Evolutionary conservation across 2,329 filamentous ascomycete genomes (phyloP).

Genomic region (Nakataea oryzae): DNA sequence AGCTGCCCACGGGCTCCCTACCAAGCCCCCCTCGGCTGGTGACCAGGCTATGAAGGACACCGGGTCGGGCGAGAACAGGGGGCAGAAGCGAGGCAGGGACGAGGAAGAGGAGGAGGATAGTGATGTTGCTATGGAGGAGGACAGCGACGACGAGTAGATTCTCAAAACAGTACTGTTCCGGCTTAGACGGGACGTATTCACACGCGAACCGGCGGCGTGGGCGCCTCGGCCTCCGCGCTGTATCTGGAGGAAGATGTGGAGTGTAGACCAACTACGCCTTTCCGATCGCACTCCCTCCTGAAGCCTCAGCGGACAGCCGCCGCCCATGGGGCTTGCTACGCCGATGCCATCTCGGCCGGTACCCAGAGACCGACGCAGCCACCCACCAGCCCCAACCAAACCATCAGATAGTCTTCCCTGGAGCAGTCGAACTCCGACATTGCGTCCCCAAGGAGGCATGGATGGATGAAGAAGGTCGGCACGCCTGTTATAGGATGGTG

Average conservation of each 20-base stretch:
- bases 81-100: constrained; percentile 62
- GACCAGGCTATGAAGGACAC: constrained; percentile 32
- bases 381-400: constrained; percentile 86
- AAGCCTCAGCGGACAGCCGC: background rate
- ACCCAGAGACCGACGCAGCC: constrained; percentile 69
- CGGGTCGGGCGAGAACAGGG: constrained; percentile 35
- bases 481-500: constrained; percentile 73
- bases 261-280: background rate
- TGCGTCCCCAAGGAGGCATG: constrained; percentile 77
- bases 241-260: background rate
- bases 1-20: constrained; percentile 27
- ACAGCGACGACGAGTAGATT: constrained; percentile 55
- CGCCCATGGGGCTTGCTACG: constrained; percentile 4
- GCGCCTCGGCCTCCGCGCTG: constrained; percentile 5
- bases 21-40: constrained; percentile 35
- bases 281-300: background rate
- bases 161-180: background rate
- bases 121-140: constrained; percentile 58
- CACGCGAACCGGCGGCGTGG: background rate
- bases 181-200: background rate
- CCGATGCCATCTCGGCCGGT: constrained; percentile 54
- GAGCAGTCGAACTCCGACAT: constrained; percentile 56
- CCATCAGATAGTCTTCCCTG: constrained; percentile 63
- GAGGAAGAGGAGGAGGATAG: constrained; percentile 54
- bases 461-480: constrained; percentile 85